Evolutionary conservation across 2,329 filamentous ascomycete species (phyloP).

Genomic region (Chaetomium strumarium): DNA sequence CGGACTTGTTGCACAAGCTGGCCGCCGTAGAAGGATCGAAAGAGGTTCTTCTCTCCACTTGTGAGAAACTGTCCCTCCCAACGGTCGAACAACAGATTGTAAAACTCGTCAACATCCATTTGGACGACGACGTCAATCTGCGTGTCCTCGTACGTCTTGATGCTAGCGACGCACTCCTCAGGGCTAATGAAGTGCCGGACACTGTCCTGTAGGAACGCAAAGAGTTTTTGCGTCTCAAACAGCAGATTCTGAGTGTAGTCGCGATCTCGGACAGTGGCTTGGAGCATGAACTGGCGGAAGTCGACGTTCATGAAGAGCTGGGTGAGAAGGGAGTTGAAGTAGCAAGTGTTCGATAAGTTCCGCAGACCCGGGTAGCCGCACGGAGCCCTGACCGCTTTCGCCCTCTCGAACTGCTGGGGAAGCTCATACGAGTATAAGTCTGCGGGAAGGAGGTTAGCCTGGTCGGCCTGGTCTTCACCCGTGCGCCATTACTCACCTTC

Average conservation of each 20-base stretch:
- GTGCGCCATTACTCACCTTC: conserved; percentile 32
- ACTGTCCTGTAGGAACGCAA: conserved; percentile 80
- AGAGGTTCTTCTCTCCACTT: conserved; percentile 60
- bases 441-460: conserved; percentile 19
- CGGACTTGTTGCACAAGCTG: conserved; percentile 92
- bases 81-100: conserved; percentile 85
- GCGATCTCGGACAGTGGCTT: conserved; percentile 50
- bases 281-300: conserved; percentile 80
- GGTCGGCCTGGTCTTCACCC: conserved; percentile 1
- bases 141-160: conserved; percentile 76
- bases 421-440: conserved; percentile 57
- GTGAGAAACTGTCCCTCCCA: conserved; percentile 77
- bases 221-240: conserved; percentile 71
- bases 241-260: conserved; percentile 61
- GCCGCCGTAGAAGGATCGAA: conserved; percentile 84
- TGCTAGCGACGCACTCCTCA: conserved; percentile 62
- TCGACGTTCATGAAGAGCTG: conserved; percentile 93
- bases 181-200: conserved; percentile 70
- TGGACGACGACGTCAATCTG: conserved; percentile 82
- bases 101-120: conserved; percentile 99
- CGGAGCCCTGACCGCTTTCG: conserved; percentile 62
- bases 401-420: conserved; percentile 56
- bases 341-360: conserved; percentile 94
- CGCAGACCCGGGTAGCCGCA: conserved; percentile 84
- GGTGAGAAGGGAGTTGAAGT: conserved; percentile 88